Evolutionary conservation across 129 eudicot genomes (phyloP), one percentile per base, ranked within the genome.

Genomic region (Artemisia annua): DNA sequence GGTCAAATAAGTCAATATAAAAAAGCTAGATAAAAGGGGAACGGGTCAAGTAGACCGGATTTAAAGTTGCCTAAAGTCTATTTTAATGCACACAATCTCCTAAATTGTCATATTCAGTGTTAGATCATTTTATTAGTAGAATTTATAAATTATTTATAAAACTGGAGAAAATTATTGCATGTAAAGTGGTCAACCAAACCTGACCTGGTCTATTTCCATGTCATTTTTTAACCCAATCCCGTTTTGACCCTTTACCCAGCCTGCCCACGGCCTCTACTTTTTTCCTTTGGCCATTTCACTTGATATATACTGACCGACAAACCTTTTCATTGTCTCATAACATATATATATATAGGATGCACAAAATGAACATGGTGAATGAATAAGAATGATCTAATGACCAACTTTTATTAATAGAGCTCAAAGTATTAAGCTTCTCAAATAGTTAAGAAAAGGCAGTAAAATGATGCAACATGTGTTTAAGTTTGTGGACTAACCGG

Each of bases 401-500:
- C 16, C 16, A 68, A 50, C 44, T 24, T 68, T n/a, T 15, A 68
- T 8, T 11, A 20, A 43, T 19, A 19, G 10, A 58, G 22, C 48
- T 72, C 32, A 44, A 22, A 58, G 22, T 22, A 2, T 44, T 39
- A 39, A 39, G 56, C 63, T 57, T 17, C 16, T 53, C 39, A 18
- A 30, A 17, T 43, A 19, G 48, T 22, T 26, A 44, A 24, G 22
- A 70, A 30, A 69, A 69, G 14, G 26, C 16, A 65, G 73, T 28
- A 66, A 22, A 30, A 66, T 16, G 60, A 46, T 67, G 50, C n/a
- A 43, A 56, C 5, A 26, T 46, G 46, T 57, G 17, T 63, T 53
- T 30, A 30, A 65, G 19, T 70, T 78, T 70, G 51, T 43, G 56
- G 48, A 79, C 87, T 74, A 74, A 93, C 98, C 97, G 76, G 83